Conservation (phyloP, 345 rosid genomes). For the Rhodamnia rubescens region DNA sequence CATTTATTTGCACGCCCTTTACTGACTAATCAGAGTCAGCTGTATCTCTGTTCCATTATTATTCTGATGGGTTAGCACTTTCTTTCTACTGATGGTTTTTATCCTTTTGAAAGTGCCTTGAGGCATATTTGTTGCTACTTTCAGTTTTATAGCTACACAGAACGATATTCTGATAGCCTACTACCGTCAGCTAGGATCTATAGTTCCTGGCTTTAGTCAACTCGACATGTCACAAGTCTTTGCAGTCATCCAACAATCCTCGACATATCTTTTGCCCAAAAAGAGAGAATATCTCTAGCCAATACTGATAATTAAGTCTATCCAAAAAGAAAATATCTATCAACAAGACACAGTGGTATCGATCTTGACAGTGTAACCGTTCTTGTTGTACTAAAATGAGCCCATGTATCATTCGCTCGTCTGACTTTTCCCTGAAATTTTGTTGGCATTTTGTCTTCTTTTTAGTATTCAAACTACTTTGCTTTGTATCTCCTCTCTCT, state of each 20-base stretch:
- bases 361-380: background rate
- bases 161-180: background rate
- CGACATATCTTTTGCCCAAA: background rate
- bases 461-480: background rate
- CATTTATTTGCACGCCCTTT: background rate
- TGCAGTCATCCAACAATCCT: background rate
- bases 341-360: background rate
- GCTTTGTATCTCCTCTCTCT: background rate
- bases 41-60: background rate
- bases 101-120: background rate
- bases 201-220: background rate
- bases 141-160: background rate
- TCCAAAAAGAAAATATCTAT: background rate
- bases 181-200: background rate
- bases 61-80: background rate
- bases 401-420: background rate
- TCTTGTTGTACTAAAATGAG: background rate
- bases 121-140: background rate
- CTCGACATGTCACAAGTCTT: background rate
- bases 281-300: background rate
- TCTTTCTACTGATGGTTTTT: background rate
- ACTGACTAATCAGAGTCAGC: background rate
- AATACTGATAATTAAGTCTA: background rate
- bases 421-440: background rate
- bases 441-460: background rate